phyloP scores from a whole-genome alignment of 129 eudicot species.

The Smallanthus sonchifolius region DNA sequence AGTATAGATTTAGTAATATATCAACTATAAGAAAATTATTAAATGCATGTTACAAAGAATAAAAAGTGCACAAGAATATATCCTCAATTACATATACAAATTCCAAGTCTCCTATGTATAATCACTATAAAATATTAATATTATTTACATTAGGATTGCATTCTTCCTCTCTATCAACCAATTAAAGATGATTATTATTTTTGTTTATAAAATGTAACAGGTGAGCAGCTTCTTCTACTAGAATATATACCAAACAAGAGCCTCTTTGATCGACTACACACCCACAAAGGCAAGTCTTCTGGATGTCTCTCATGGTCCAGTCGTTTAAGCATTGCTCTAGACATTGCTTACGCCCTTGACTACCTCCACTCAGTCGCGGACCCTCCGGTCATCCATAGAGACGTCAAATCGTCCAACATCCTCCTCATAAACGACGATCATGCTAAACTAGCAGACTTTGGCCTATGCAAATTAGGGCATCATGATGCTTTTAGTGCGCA shows the following conservation, averaged over 20 bases:
- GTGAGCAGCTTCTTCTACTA: conserved; percentile 67
- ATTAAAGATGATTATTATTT: neutral
- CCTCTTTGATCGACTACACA: conserved; percentile 69
- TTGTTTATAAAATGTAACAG: conserved; percentile 28
- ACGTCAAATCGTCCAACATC: conserved; percentile 71
- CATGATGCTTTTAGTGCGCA: conserved; percentile 50
- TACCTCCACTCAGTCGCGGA: conserved; percentile 80
- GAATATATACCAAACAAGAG: conserved; percentile 73
- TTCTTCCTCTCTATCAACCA: too few relatives aligned
- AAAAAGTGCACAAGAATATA: too few relatives aligned
- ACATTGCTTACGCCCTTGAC: conserved; percentile 67
- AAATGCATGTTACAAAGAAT: too few relatives aligned
- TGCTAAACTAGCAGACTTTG: conserved; percentile 78
- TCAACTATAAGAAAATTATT: too few relatives aligned
- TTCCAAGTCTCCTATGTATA: too few relatives aligned
- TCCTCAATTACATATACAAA: too few relatives aligned
- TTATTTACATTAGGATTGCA: too few relatives aligned
- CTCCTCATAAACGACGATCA: conserved; percentile 55
- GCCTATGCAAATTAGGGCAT: conserved; percentile 61
- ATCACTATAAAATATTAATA: too few relatives aligned
- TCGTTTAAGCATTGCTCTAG: conserved; percentile 72
- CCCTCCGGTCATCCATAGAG: conserved; percentile 72
- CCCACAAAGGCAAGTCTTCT: conserved; percentile 42
- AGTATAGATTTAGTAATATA: too few relatives aligned
- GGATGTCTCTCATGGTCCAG: conserved; percentile 63